Conservation (phyloP, 2,329 filamentous ascomycete species). For the Sporothrix sp. region DNA sequence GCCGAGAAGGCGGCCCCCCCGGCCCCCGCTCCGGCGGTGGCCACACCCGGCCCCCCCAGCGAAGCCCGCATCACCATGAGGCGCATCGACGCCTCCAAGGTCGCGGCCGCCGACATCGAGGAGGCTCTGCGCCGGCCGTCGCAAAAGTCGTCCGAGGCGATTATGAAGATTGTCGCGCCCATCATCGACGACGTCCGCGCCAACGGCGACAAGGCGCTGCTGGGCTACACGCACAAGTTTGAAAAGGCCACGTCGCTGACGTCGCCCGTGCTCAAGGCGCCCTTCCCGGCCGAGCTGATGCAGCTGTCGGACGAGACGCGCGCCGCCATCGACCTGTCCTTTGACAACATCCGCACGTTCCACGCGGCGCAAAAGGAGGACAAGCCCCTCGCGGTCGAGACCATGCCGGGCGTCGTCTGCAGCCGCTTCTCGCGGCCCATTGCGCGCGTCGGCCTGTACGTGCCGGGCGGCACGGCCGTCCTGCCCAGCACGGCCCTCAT, state of each 20-base stretch:
- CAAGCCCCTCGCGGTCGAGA: constrained; percentile 77
- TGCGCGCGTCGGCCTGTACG: constrained; percentile 90
- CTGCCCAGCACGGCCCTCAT: constrained; percentile 93
- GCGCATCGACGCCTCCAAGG: constrained; percentile 59
- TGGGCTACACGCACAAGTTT: constrained; percentile 95
- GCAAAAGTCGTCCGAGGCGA: constrained; percentile 88
- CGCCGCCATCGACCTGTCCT: constrained; percentile 86
- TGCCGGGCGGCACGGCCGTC: constrained; percentile 94
- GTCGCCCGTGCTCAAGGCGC: constrained; percentile 80
- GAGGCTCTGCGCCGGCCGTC: constrained; percentile 78
- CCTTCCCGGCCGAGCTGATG: constrained; percentile 82
- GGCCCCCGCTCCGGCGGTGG: constrained; percentile 17
- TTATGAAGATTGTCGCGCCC: constrained; percentile 80
- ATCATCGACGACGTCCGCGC: constrained; percentile 82
- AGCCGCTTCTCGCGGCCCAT: constrained; percentile 88
- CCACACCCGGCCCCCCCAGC: constrained; percentile 15
- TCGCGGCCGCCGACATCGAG: constrained; percentile 54
- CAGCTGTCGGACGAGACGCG: constrained; percentile 72
- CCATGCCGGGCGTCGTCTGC: constrained; percentile 94
- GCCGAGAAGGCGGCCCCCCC: background rate
- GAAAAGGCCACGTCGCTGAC: constrained; percentile 89
- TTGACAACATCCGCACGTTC: constrained; percentile 89
- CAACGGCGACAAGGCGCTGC: constrained; percentile 76
- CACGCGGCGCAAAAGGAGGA: constrained; percentile 84
- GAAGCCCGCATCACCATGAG: constrained; percentile 67